Percentiles rank a stretch among this genome's conserved stretches.
phyloP scores from a whole-genome alignment of 2,329 filamentous ascomycete species.

The Colletotrichum sp. region DNA sequence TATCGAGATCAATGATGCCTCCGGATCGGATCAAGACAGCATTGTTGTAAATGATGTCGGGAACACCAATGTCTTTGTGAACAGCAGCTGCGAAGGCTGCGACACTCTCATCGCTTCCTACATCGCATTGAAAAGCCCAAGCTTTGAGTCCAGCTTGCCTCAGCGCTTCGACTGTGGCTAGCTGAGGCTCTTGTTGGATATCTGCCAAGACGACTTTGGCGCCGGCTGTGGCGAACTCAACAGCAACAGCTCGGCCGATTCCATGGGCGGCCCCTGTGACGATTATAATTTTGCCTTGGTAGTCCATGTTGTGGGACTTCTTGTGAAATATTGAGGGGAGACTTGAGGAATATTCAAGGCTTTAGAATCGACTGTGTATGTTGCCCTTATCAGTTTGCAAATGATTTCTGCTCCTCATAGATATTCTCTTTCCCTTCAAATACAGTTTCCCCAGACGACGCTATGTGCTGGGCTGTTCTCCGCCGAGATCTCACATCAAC shows the following conservation, averaged over 20 bases:
- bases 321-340: background rate
- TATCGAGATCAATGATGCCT: background rate
- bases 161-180: background rate
- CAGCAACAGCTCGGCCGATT: background rate
- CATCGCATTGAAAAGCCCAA: background rate
- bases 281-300: background rate
- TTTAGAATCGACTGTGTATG: background rate
- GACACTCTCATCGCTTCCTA: background rate
- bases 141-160: background rate
- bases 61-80: background rate
- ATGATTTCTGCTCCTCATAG: fast-evolving
- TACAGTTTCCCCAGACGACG: background rate
- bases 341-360: background rate
- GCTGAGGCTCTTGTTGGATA: background rate
- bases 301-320: background rate
- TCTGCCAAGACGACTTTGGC: background rate
- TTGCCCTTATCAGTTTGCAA: background rate
- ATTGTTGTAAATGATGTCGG: background rate
- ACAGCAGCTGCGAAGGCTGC: background rate
- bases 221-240: background rate
- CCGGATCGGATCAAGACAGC: background rate
- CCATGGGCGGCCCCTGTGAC: background rate
- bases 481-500: background rate
- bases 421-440: background rate
- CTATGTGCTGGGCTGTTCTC: background rate